A percentile compares a stretch with the other conserved stretches of the same genome.
Conservation (phyloP, 108 stramenopile species). For the Stephanodiscus minutulus region DNA sequence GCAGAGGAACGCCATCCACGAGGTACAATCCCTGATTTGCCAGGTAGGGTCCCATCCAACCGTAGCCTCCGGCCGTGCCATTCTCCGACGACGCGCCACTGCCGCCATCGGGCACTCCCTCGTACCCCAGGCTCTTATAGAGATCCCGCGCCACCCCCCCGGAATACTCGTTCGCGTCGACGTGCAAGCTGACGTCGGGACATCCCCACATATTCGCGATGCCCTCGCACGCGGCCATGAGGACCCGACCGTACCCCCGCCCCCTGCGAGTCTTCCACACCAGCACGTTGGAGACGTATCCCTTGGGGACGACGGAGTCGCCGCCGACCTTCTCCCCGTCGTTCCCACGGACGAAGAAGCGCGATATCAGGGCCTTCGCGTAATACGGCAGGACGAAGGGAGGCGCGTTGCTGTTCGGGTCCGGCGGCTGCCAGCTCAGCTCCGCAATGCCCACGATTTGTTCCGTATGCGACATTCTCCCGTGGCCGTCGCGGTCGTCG, state of each 20-base stretch:
- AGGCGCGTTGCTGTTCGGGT: conserved; percentile 63
- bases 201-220: conserved; percentile 66
- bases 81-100: neutral
- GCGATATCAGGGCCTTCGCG: conserved; percentile 41
- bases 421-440: conserved; percentile 64
- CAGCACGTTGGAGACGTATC: conserved; percentile 70
- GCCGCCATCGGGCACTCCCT: conserved; percentile 40
- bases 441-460: conserved; percentile 70
- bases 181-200: conserved; percentile 59
- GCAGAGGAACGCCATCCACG: conserved; percentile 59
- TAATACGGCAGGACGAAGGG: conserved; percentile 58
- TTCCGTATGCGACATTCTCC: conserved; percentile 19
- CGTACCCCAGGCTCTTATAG: conserved; percentile 62
- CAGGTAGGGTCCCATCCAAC: conserved; percentile 55
- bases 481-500: neutral
- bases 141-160: conserved; percentile 56
- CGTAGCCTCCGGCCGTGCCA: conserved; percentile 19
- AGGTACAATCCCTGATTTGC: conserved; percentile 51
- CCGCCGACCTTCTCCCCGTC: neutral
- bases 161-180: conserved; percentile 60
- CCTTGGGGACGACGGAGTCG: conserved; percentile 10
- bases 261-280: conserved; percentile 56
- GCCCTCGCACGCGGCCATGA: conserved; percentile 71
- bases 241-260: conserved; percentile 58
- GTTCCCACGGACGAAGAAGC: conserved; percentile 84